phyloP scores from a whole-genome alignment of 768 basidiomycete genomes.

The Naganishia friedmannii region DNA sequence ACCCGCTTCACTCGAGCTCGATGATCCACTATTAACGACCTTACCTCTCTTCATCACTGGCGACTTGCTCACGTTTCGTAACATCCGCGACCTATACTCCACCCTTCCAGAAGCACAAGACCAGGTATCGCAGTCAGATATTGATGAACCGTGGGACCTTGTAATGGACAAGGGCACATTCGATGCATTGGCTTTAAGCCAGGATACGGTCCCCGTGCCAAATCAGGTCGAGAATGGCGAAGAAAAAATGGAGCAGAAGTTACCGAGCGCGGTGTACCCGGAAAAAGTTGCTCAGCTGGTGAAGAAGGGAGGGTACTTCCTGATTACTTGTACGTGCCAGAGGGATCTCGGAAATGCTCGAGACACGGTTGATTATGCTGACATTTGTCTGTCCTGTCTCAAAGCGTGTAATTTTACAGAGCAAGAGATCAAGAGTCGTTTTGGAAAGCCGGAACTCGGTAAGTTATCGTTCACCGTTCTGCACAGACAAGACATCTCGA shows the following conservation, averaged over 20 bases:
- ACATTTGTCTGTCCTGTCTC: background rate
- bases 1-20: constrained; percentile 7
- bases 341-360: background rate
- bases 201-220: constrained; percentile 35
- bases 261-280: constrained; percentile 52
- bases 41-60: constrained; percentile 19
- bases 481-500: background rate
- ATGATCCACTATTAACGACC: constrained; percentile 11
- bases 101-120: background rate
- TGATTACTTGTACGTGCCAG: constrained; percentile 50
- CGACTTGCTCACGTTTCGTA: constrained; percentile 16
- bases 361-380: too few relatives aligned
- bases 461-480: constrained; percentile 6
- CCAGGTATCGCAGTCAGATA: background rate
- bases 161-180: constrained; percentile 55
- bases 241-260: constrained; percentile 26
- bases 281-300: constrained; percentile 47
- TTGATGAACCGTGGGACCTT: constrained; percentile 50
- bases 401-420: constrained; percentile 54
- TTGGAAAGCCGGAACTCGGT: constrained; percentile 44
- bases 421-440: constrained; percentile 51
- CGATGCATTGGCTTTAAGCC: constrained; percentile 53
- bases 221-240: constrained; percentile 31
- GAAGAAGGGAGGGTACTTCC: constrained; percentile 50
- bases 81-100: constrained; percentile 21